Evolutionary conservation across 1,284 basidiomycete genomes (phyloP).

Genomic region (Irpex rosettiformis): DNA sequence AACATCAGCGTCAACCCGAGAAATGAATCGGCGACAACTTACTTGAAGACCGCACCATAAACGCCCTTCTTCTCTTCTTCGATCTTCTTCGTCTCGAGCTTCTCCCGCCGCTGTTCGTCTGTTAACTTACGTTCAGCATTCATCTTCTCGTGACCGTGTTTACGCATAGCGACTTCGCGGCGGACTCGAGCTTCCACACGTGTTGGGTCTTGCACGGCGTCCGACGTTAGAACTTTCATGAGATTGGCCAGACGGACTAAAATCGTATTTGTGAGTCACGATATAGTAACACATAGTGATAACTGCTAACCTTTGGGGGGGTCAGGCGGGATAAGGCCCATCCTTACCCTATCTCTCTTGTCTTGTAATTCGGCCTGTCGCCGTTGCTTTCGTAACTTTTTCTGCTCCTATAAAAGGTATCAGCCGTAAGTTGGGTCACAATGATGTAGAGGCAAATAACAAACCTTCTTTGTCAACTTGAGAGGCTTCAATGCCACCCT

Average conservation of each 20-base stretch:
- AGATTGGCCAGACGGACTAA: slow-evolving; percentile 92
- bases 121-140: slow-evolving; percentile 91
- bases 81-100: slow-evolving; percentile 78
- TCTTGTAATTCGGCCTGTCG: slow-evolving; percentile 91
- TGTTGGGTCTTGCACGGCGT: slow-evolving; percentile 96
- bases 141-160: slow-evolving; percentile 88
- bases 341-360: slow-evolving; percentile 91
- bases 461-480: slow-evolving; percentile 85
- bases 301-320: slow-evolving; percentile 78
- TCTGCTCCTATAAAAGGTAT: slow-evolving; percentile 87
- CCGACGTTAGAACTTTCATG: slow-evolving; percentile 97
- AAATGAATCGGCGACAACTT: slow-evolving; percentile 28
- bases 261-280: too few species aligned
- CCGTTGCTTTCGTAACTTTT: slow-evolving; percentile 92
- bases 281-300: too few species aligned
- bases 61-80: slow-evolving; percentile 90
- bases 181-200: slow-evolving; percentile 95
- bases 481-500: slow-evolving; percentile 74
- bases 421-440: too few species aligned
- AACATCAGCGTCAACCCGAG: slow-evolving; percentile 6
- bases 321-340: slow-evolving; percentile 95
- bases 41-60: slow-evolving; percentile 88
- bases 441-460: slow-evolving; percentile 7
- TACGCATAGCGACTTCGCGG: slow-evolving; percentile 88
- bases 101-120: slow-evolving; percentile 85